Evolutionary conservation across 2,329 filamentous ascomycete genomes (phyloP).

Genomic region (Neospermospora avenae): DNA sequence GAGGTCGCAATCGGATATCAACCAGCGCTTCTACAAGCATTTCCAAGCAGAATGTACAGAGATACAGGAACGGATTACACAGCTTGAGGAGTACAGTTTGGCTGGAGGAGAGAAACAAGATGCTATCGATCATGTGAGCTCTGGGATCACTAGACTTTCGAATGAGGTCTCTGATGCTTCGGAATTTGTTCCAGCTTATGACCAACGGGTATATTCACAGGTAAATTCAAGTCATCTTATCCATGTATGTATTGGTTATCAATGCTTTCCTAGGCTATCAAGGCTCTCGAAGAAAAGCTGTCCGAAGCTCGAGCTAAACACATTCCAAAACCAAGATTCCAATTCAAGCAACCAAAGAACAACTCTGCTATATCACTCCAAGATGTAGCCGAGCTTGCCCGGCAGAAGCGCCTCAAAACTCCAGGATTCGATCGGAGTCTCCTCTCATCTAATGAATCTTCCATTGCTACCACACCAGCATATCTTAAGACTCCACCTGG

Average conservation of each 20-base stretch:
- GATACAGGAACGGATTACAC: conserved; percentile 72
- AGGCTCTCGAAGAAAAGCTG: conserved; percentile 74
- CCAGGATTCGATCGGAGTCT: conserved; percentile 33
- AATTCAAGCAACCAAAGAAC: conserved; percentile 67
- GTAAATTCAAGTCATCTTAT: conserved; percentile 41
- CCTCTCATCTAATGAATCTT: conserved; percentile 39
- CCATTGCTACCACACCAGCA: conserved; percentile 38
- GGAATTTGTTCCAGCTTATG: conserved; percentile 80
- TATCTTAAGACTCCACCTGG: conserved; percentile 27
- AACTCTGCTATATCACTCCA: conserved; percentile 51
- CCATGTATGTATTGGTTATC: conserved; percentile 5
- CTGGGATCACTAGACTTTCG: conserved; percentile 75
- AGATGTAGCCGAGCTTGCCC: conserved; percentile 53
- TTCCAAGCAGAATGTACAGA: conserved; percentile 71
- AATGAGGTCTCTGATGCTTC: conserved; percentile 82
- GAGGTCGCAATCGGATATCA: conserved; percentile 44
- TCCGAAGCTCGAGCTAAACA: conserved; percentile 65
- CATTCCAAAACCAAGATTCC: conserved; percentile 75
- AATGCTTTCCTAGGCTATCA: conserved; percentile 61
- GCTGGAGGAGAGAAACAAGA: conserved; percentile 74
- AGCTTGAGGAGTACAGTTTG: conserved; percentile 59
- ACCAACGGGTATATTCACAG: conserved; percentile 81
- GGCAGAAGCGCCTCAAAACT: conserved; percentile 44
- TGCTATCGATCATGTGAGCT: conserved; percentile 75
- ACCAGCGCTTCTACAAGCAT: conserved; percentile 79